Conservation (phyloP, 192 early-diverging fungal genomes). For the Chytriomyces hyalinus region DNA sequence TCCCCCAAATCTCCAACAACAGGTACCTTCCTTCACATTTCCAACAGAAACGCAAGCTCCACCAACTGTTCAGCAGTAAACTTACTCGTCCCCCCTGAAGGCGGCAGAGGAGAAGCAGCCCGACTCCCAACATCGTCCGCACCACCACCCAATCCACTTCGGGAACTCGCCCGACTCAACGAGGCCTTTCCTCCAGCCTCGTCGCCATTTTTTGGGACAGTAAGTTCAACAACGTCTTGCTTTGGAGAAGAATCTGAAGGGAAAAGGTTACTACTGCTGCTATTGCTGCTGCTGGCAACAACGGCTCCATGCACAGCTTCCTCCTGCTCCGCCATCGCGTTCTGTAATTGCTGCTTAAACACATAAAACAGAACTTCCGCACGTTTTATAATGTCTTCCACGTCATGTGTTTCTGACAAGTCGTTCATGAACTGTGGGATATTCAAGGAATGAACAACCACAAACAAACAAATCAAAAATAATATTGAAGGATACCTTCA, state of each 20-base stretch:
- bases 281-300: background rate
- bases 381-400: slow-evolving; percentile 43
- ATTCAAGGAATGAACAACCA: background rate
- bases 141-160: background rate
- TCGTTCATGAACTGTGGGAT: slow-evolving; percentile 80
- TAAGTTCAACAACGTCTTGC: background rate
- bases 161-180: background rate
- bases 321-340: slow-evolving; percentile 15
- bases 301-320: background rate
- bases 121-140: background rate
- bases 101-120: background rate
- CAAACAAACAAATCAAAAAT: background rate
- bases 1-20: too few relatives aligned
- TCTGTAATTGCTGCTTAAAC: slow-evolving; percentile 37
- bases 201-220: background rate
- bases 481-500: slow-evolving; percentile 67
- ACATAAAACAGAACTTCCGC: slow-evolving; percentile 53
- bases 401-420: slow-evolving; percentile 72
- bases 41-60: background rate
- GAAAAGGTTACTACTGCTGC: background rate
- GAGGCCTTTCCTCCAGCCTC: background rate
- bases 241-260: background rate
- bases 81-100: background rate
- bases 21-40: background rate
- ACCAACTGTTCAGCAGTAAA: background rate